Percentiles rank a stretch among this genome's conserved stretches.
Conservation (phyloP, 2,329 filamentous ascomycete species). For the Chrysosporium keratinophilum region DNA sequence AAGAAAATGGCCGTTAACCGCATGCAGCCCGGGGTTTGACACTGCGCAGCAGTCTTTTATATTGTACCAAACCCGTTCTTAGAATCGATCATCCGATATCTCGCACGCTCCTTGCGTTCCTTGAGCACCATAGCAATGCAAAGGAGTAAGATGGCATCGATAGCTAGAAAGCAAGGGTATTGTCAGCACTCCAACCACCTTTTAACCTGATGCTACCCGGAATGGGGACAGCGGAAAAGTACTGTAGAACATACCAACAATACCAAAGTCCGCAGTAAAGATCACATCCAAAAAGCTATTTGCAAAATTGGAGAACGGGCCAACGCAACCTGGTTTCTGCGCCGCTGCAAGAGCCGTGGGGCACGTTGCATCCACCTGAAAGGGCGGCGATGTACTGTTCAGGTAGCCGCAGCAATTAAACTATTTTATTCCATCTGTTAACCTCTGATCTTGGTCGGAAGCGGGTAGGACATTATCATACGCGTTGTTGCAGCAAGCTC, state of each 20-base stretch:
- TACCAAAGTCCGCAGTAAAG: slow-evolving; percentile 69
- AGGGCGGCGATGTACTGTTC: slow-evolving; percentile 61
- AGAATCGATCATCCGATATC: slow-evolving; percentile 71
- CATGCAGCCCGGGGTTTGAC: not conserved
- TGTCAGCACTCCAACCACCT: not conserved
- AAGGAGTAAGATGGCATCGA: slow-evolving; percentile 59
- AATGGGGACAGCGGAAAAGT: not conserved
- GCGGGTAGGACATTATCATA: slow-evolving; percentile 34
- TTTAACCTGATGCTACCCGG: not conserved
- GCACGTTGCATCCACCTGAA: slow-evolving; percentile 59
- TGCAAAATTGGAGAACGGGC: slow-evolving; percentile 56
- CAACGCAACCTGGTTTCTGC: slow-evolving; percentile 58
- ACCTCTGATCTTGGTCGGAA: not conserved
- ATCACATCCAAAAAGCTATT: slow-evolving; percentile 64
- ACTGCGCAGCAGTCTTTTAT: slow-evolving; percentile 23
- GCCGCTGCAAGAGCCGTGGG: slow-evolving; percentile 60
- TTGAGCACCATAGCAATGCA: slow-evolving; percentile 66
- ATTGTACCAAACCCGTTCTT: slow-evolving; percentile 54
- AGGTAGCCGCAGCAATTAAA: slow-evolving; percentile 73
- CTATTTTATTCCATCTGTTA: slow-evolving; percentile 30
- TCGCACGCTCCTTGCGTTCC: slow-evolving; percentile 66
- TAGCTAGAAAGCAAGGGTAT: slow-evolving; percentile 29
- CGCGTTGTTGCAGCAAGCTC: slow-evolving; percentile 59
- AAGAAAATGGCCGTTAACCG: not conserved
- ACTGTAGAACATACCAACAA: slow-evolving; percentile 48